These are phyloP conservation scores for Fusarium anthophilum DNA, from an alignment of 2,329 filamentous ascomycete genomes.

Conservation along the genomic window DNA sequence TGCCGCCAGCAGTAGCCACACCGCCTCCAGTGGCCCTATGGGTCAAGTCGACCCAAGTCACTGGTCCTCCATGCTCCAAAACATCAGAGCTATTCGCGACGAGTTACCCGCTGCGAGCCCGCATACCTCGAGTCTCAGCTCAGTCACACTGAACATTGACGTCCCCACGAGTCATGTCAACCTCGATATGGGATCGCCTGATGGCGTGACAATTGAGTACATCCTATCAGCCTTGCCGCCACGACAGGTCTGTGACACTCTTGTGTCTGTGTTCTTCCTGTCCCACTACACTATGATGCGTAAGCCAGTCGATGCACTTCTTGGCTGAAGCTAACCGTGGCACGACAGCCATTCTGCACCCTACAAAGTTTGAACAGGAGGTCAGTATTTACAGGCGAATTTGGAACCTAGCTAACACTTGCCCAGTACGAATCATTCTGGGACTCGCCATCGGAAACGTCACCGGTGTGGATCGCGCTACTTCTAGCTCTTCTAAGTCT, in stretches of 20 bases:
- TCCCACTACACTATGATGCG: constrained; percentile 39
- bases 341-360: constrained; percentile 40
- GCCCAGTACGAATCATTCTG: constrained; percentile 56
- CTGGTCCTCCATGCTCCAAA: constrained; percentile 49
- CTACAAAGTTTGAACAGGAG: constrained; percentile 42
- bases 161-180: not conserved
- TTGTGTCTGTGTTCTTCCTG: constrained; percentile 47
- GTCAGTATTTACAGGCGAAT: not conserved
- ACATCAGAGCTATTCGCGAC: constrained; percentile 47
- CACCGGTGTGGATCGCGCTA: constrained; percentile 56
- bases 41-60: constrained; percentile 46
- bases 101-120: constrained; percentile 31
- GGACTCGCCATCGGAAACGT: constrained; percentile 38
- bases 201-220: not conserved
- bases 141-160: not conserved
- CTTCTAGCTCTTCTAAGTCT: constrained; percentile 55
- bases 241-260: constrained; percentile 41
- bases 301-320: not conserved
- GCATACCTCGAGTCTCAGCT: accelerated
- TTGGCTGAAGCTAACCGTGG: accelerated
- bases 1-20: accelerated
- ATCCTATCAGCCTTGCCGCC: constrained; percentile 38
- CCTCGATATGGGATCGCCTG: not conserved
- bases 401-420: not conserved
- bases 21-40: accelerated